Evolutionary conservation across 371 early-diverging fungal species (phyloP).

Genomic region (Blastocladiella emersonii): DNA sequence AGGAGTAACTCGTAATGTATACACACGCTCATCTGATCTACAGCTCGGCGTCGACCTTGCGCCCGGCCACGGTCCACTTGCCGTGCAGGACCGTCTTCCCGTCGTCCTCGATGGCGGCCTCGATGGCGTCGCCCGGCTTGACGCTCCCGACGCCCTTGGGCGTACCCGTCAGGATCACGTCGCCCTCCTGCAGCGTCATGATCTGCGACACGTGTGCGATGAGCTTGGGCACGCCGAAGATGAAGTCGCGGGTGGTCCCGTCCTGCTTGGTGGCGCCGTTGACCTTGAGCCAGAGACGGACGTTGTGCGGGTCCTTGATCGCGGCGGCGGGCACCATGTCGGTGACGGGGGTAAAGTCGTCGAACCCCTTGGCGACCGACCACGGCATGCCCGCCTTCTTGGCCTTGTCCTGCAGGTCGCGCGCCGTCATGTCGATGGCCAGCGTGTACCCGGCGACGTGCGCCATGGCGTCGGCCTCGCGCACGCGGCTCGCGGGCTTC

Average conservation of each 20-base stretch:
- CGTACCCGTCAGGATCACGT: slow-evolving; percentile 48
- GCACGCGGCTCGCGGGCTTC: slow-evolving; percentile 61
- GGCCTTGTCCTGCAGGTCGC: slow-evolving; percentile 64
- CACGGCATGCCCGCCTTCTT: slow-evolving; percentile 78
- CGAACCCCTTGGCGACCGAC: slow-evolving; percentile 88
- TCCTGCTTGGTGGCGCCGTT: slow-evolving; percentile 63
- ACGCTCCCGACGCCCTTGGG: slow-evolving; percentile 81
- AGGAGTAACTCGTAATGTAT: too few relatives aligned
- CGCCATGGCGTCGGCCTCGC: slow-evolving; percentile 40
- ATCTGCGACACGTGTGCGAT: slow-evolving; percentile 63
- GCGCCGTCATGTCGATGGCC: slow-evolving; percentile 83
- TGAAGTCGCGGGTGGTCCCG: slow-evolving; percentile 80
- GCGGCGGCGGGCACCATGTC: slow-evolving; percentile 60
- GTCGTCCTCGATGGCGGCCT: slow-evolving; percentile 44
- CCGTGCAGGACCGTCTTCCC: neutral
- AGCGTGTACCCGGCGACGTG: slow-evolving; percentile 72
- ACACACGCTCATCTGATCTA: too few relatives aligned
- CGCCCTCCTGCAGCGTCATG: slow-evolving; percentile 54
- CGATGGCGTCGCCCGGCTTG: slow-evolving; percentile 55
- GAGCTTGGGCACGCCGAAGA: slow-evolving; percentile 66
- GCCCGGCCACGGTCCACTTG: neutral
- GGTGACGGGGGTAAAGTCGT: slow-evolving; percentile 85
- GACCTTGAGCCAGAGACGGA: slow-evolving; percentile 68
- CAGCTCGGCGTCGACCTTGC: neutral
- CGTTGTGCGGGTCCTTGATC: slow-evolving; percentile 54